phyloP scores from a whole-genome alignment of 2,329 filamentous ascomycete genomes.

The Fusarium mangiferae region DNA sequence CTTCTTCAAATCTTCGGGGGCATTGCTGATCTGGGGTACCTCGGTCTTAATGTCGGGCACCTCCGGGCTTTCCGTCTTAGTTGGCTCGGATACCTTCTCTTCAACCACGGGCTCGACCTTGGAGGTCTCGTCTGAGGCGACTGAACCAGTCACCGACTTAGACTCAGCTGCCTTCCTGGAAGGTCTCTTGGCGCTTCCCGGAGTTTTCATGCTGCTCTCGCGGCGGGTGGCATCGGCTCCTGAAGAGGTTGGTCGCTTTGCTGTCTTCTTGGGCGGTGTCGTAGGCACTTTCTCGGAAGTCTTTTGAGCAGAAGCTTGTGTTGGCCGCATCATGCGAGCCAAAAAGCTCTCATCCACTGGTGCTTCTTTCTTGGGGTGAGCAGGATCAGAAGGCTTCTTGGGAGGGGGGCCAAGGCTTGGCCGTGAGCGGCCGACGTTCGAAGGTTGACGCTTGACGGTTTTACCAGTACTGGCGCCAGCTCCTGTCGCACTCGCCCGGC shows the following conservation, averaged over 20 bases:
- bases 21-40: neutral
- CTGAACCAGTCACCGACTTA: neutral
- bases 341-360: conserved; percentile 77
- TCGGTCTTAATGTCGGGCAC: neutral
- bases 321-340: conserved; percentile 85
- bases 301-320: conserved; percentile 75
- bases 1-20: neutral
- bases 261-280: conserved; percentile 60
- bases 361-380: conserved; percentile 60
- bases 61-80: conserved; percentile 7
- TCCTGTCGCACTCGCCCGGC: conserved; percentile 55
- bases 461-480: conserved; percentile 40
- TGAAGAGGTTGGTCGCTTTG: conserved; percentile 37
- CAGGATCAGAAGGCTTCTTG: conserved; percentile 55
- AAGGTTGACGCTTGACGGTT: conserved; percentile 57
- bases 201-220: conserved; percentile 39
- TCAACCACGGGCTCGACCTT: conserved; percentile 3
- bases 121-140: conserved; percentile 11
- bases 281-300: conserved; percentile 68
- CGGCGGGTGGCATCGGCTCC: conserved; percentile 34
- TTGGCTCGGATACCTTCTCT: conserved; percentile 10
- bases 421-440: conserved; percentile 56
- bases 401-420: conserved; percentile 69
- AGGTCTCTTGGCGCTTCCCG: conserved; percentile 39
- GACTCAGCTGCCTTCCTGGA: conserved; percentile 14